Conservation (phyloP, 306 rosid genomes). For the Dryas octopetala region DNA sequence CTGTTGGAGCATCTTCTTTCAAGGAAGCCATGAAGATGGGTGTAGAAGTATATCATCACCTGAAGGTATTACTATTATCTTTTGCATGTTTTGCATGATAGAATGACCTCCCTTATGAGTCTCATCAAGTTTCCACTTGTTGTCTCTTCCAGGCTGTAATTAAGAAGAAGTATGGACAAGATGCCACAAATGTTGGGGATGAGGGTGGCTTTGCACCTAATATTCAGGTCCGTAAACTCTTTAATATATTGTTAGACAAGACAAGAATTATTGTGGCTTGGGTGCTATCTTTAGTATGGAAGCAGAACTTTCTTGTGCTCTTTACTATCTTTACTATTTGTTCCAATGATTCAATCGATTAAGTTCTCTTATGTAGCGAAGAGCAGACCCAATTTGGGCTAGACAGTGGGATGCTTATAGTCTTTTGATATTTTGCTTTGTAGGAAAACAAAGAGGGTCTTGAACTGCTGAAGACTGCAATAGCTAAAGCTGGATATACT, state of each 20-base stretch:
- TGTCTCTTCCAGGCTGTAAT: slow-evolving; percentile 56
- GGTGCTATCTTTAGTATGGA: not conserved
- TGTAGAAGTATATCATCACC: slow-evolving; percentile 76
- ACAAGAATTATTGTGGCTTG: not conserved
- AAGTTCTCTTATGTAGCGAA: not conserved
- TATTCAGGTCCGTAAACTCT: slow-evolving; percentile 52
- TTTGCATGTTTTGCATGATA: not conserved
- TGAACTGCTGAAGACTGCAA: slow-evolving; percentile 72
- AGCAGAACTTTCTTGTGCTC: not conserved
- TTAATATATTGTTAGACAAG: not conserved
- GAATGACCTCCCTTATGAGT: not conserved
- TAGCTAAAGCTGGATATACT: slow-evolving; percentile 80
- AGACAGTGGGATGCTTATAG: not conserved
- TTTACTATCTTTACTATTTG: too few relatives aligned
- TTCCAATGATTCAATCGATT: too few relatives aligned
- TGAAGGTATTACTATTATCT: slow-evolving; percentile 45
- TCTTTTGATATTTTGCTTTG: slow-evolving; percentile 8
- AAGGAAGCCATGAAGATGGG: slow-evolving; percentile 95
- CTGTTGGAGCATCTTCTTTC: slow-evolving; percentile 77
- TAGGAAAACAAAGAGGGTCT: slow-evolving; percentile 90
- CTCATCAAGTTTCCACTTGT: not conserved
- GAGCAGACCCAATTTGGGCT: not conserved
- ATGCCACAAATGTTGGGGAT: slow-evolving; percentile 82
- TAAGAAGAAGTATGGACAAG: slow-evolving; percentile 87
- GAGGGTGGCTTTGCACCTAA: slow-evolving; percentile 91